Evolutionary conservation across 2,329 filamentous ascomycete genomes (phyloP).

Genomic region (Calonectria fujianensis): DNA sequence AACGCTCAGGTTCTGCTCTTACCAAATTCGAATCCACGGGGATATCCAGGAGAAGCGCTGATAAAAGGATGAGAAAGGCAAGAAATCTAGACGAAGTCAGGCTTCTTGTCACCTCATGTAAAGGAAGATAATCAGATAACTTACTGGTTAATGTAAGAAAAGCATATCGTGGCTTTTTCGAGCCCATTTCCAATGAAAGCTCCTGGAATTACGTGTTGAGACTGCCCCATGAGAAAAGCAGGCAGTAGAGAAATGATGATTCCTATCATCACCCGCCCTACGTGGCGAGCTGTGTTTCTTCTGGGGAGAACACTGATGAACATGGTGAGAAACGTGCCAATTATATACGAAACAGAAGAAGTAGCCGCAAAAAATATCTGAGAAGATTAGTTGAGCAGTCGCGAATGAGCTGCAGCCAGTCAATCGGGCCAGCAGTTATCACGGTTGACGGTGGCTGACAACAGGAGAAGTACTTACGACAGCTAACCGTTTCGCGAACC

Average conservation of each 20-base stretch:
- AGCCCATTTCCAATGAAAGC: neutral
- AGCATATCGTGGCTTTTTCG: neutral
- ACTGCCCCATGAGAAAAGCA: neutral
- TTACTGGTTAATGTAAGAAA: neutral
- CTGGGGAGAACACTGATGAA: neutral
- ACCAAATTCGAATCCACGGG: neutral
- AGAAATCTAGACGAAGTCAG: neutral
- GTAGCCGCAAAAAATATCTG: neutral
- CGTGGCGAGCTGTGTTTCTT: neutral
- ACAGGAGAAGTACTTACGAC: neutral
- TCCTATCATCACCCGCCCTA: neutral
- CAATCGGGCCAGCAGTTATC: neutral
- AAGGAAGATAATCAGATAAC: neutral
- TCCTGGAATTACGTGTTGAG: neutral
- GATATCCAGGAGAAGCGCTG: neutral
- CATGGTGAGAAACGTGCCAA: neutral
- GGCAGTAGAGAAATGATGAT: neutral
- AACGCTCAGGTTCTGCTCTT: neutral
- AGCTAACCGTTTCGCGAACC: neutral
- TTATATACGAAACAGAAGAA: neutral
- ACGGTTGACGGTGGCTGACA: neutral
- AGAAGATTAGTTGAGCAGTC: neutral
- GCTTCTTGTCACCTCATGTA: neutral
- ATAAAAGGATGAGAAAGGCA: neutral
- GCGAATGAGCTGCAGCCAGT: neutral